Evolutionary conservation across 2,329 filamentous ascomycete species (phyloP), one percentile per base, ranked within the genome.

Genomic region (Venturia carpophila): DNA sequence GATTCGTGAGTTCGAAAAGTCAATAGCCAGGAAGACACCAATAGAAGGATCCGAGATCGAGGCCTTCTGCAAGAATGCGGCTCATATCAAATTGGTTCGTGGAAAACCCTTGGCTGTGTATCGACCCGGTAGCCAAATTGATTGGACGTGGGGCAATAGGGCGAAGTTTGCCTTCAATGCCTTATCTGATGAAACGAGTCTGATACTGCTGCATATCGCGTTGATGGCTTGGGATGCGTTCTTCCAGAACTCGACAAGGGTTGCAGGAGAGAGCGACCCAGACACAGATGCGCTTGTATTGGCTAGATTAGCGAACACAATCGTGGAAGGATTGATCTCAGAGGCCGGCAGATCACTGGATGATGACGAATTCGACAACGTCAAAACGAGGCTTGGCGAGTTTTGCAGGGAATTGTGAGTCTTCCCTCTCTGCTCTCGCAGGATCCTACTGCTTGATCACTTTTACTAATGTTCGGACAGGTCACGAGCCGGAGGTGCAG

Each of bases 11-110:
- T 72, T 83, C 11, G 84, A 87, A 71, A 71, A 78, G 5, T 72
- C 77, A 15, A 73, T 83, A 73, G 75, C 84, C 75, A 71, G 79
- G 77, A 71, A 66, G 9, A 24, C 71, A 2, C 68, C 72, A 2
- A 82, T 96, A 65, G 82, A 88, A 60, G 80, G 85, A 56, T 84
- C 84, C 64, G 91, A 96, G 70, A 87, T 97, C 58, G 92, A 96
- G 72, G 81, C 89, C 43, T 97, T 97, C 75, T 97, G 93, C 83
- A 97, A 95, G 77, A 95, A 96, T 70, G 93, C 92, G 62, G 89
- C 90, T 60, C 94, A 96, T 73, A 89, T 96, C 73, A 96, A 94
- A 76, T 84, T 97, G 60, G 87, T 97, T 66, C 89, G 88, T 37
- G 85, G 85, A 21, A 77, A 80, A 37, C 77, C 79, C 3, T 80